These are phyloP conservation scores for Epichloe gansuensis DNA, from an alignment of 2,329 filamentous ascomycete species.

Conservation along the genomic window DNA sequence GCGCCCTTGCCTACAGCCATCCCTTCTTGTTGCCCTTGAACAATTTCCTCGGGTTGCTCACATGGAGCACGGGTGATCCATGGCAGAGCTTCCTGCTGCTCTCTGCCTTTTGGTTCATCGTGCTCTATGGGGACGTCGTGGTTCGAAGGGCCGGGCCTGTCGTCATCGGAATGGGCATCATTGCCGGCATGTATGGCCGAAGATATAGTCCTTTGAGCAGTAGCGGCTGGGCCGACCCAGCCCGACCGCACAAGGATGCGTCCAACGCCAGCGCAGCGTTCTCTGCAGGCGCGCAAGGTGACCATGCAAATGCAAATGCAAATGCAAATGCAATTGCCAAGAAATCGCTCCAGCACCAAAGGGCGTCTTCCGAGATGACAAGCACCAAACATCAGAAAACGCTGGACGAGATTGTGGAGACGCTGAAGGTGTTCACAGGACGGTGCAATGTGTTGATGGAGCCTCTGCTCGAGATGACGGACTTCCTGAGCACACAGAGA, in stretches of 20 bases:
- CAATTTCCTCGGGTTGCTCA: slow-evolving; percentile 70
- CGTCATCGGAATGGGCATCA: slow-evolving; percentile 65
- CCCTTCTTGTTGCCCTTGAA: slow-evolving; percentile 87
- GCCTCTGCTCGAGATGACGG: slow-evolving; percentile 76
- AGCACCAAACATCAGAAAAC: slow-evolving; percentile 80
- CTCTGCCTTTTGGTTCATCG: slow-evolving; percentile 70
- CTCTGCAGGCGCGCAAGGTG: slow-evolving; percentile 13
- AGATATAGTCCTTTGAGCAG: slow-evolving; percentile 85
- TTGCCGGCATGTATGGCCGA: slow-evolving; percentile 83
- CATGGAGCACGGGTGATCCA: slow-evolving; percentile 86
- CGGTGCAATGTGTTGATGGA: slow-evolving; percentile 88
- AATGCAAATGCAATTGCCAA: slow-evolving; percentile 16
- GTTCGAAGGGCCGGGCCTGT: slow-evolving; percentile 74
- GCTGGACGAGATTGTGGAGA: slow-evolving; percentile 93
- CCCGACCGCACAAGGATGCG: slow-evolving; percentile 20
- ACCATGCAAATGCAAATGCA: slow-evolving; percentile 11
- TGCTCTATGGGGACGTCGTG: slow-evolving; percentile 77
- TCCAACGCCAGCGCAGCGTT: slow-evolving; percentile 9
- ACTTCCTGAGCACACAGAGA: slow-evolving; percentile 83
- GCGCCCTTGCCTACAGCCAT: slow-evolving; percentile 89
- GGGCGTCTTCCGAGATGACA: slow-evolving; percentile 43
- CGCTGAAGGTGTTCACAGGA: slow-evolving; percentile 77
- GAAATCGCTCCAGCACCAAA: slow-evolving; percentile 26
- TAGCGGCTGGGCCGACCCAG: slow-evolving; percentile 54
- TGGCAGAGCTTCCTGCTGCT: slow-evolving; percentile 96